Base-by-base conservation (phyloP, 2,329 filamentous ascomycete species). In the Ceratocystiopsis minuta region DNA sequence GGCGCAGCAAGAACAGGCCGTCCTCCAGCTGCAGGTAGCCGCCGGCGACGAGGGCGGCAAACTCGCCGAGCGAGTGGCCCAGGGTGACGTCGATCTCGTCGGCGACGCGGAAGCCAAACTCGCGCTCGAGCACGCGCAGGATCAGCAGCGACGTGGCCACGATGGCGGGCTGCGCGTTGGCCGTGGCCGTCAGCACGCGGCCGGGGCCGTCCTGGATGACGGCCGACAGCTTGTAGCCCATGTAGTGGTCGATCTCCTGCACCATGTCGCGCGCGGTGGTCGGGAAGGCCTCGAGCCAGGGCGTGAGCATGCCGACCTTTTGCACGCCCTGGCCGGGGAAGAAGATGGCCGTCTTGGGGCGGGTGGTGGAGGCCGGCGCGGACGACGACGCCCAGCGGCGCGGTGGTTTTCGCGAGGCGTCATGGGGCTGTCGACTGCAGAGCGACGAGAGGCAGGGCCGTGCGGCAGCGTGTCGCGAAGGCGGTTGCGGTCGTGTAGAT, bases 121-220 rank as follows among this genome's bases (percentile, higher is more conserved):
- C 83, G 46, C 72, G 66, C 62, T 95, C 85, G 48, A 96, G 69
- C 46, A 95, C 77, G 43, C 83, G 79, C 42, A 95, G 69, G 54
- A 95, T 92, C 45, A 94, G 71, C 54, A 95, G 78, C 24, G 84
- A 92, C 4, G 85, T 90, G 14, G 86, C 84, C 85, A 96, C 93
- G 59, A 95, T 94, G 52, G 88, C 87, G 2, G 88, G 88, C 59
- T 96, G 88, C 4, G 88, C 82, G 56, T 93, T 87, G 49, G 81
- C 75, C 5, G 88, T 95, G 44, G 75, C 72, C 35, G 83, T 92
- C 43, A 96, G 73, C 40, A 68, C 62, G 43, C 74, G 75, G 51
- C 81, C 83, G 2, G 88, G 82, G 0, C 88, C 87, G 24, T 82
- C 66, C 45, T 78, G 75, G 51, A 95, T 94, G 45, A 88, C 69